Evolutionary conservation across 2,329 filamentous ascomycete species (phyloP), one percentile per base, ranked within the genome.

Genomic region (Phialemoniopsis sp.): DNA sequence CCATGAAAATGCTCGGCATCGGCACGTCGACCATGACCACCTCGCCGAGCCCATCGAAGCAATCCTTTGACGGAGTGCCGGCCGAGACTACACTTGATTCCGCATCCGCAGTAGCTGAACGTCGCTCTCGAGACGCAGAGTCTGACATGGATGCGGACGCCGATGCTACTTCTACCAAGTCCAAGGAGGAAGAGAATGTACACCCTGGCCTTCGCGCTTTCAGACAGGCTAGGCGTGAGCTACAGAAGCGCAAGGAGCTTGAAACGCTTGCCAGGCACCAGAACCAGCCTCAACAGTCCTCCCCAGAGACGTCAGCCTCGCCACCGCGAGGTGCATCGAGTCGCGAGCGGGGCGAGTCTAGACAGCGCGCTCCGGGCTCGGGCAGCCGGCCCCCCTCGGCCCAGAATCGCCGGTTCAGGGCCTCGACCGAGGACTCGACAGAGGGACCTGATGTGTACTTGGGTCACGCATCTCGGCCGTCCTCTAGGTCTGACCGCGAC

Each of bases 1-100:
- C 74, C 0, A 72, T 76, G 56, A 85, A 80, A 58, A 74, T 82
- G 56, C 68, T 82, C 10, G 80, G 80, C 4, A 58, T 84, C 13
- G 71, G 72, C 8, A 57, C 62, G 8, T 49, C 63, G 4, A 63
- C 63, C 4, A 62, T 67, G 46, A 64, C 58, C 30, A 63, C 59
- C 12, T 55, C 66, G 3, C 58, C 66, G 1, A 67, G 65, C 10
- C 60, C 67, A 4, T 52, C 53, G 12, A 70, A 64, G 45, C 49
- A 53, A 15, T 56, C 52, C 2, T 60, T 62, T 32, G 64, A 67
- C 3, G 62, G 62, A 17, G 53, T 26, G 6, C 21, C 21, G 21
- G 21, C 10, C 10, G 21, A 10, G 21, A 54, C 45, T 56, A 59
- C 8, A 12, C 36, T 4, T 30, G 21, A 26, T 10, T 6, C 6